phyloP scores from a whole-genome alignment of 2,329 filamentous ascomycete species.

The Trichoderma harzianum region DNA sequence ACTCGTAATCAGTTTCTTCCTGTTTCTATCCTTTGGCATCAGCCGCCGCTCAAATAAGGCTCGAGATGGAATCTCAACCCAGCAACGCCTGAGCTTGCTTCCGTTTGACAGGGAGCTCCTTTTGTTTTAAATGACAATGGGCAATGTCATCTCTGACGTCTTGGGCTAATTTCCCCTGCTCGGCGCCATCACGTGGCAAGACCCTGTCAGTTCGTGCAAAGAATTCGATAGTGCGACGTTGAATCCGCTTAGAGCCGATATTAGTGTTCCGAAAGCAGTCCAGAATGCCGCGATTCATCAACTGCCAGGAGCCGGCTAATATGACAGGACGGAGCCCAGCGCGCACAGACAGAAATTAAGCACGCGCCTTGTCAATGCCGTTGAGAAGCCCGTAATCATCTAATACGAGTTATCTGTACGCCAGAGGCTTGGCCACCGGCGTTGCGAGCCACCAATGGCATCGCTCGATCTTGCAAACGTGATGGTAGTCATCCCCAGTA shows the following conservation, averaged over 20 bases:
- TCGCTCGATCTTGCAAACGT: not conserved
- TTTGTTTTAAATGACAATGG: constrained; percentile 1
- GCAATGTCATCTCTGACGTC: not conserved
- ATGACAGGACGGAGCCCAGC: not conserved
- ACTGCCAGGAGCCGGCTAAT: not conserved
- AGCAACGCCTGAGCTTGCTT: not conserved
- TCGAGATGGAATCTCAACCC: not conserved
- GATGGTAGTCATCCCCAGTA: not conserved
- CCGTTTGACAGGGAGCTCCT: not conserved
- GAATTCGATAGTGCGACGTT: constrained; percentile 11
- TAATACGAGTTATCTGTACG: not conserved
- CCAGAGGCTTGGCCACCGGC: not conserved
- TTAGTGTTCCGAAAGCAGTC: not conserved
- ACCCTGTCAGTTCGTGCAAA: constrained; percentile 9
- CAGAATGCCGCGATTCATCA: not conserved
- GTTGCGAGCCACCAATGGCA: not conserved
- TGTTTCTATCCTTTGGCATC: not conserved
- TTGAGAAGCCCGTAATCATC: not conserved
- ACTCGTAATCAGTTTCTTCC: not conserved
- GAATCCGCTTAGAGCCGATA: constrained; percentile 9
- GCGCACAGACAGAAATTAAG: not conserved
- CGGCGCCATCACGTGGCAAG: constrained; percentile 5
- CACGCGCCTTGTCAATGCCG: not conserved
- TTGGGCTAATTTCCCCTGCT: not conserved
- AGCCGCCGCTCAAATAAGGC: not conserved